phyloP scores from a whole-genome alignment of 2,329 filamentous ascomycete species.

The Monascus ruber region DNA sequence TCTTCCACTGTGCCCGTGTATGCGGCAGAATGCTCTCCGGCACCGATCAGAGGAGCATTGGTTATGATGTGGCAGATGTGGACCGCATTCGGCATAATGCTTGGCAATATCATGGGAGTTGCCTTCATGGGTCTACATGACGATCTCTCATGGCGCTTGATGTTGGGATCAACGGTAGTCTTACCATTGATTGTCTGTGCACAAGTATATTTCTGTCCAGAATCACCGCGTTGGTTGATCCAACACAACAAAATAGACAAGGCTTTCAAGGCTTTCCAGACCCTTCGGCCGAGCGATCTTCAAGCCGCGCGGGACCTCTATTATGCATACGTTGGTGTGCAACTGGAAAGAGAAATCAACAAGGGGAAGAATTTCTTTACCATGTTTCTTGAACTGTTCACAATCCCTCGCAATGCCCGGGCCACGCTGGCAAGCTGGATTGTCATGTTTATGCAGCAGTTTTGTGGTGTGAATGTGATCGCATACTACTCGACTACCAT shows the following conservation, averaged over 20 bases:
- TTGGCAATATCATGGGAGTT: constrained; percentile 40
- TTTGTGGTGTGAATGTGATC: constrained; percentile 45
- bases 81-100: constrained; percentile 35
- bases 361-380: constrained; percentile 41
- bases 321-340: constrained; percentile 48
- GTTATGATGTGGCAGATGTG: constrained; percentile 45
- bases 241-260: constrained; percentile 34
- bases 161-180: constrained; percentile 24
- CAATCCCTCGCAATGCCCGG: constrained; percentile 51
- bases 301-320: constrained; percentile 47
- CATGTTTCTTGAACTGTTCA: constrained; percentile 48
- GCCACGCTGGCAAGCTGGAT: constrained; percentile 47
- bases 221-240: constrained; percentile 42
- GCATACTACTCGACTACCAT: constrained; percentile 53
- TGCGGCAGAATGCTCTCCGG: constrained; percentile 38
- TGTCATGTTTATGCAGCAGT: constrained; percentile 34
- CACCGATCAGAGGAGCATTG: constrained; percentile 38
- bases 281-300: constrained; percentile 39
- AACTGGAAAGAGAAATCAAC: constrained; percentile 46
- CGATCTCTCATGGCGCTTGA: constrained; percentile 8
- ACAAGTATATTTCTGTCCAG: constrained; percentile 52
- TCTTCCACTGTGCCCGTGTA: constrained; percentile 38
- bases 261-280: constrained; percentile 39
- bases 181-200: constrained; percentile 41
- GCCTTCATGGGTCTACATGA: constrained; percentile 27